Evolutionary conservation across 805 yeast genomes (phyloP), one percentile per base, ranked within the genome.

Genomic region (Hanseniaspora nectarophila): DNA sequence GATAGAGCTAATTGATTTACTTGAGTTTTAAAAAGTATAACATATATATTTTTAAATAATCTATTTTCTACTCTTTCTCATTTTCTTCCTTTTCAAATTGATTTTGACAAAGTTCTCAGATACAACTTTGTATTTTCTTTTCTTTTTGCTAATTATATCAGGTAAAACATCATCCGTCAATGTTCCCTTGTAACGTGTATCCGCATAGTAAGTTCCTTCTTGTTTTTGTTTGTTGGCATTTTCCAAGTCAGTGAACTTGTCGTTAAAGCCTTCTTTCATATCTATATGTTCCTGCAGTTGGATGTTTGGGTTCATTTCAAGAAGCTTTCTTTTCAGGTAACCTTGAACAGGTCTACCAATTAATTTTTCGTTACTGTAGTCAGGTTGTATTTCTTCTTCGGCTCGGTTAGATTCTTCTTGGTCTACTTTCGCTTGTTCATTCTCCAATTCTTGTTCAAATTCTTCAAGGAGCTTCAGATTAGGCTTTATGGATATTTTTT

Each of bases 31-130:
- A n/a, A n/a, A n/a, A n/a, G n/a, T n/a, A n/a, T n/a, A n/a, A n/a
- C n/a, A n/a, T n/a, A n/a, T n/a, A n/a, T n/a, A n/a, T n/a, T n/a
- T n/a, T n/a, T n/a, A n/a, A n/a, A n/a, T n/a, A n/a, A n/a, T n/a
- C 32, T 16, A 44, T 13, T 23, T 45, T 44, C 29, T 45, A n/a
- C 21, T 26, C 8, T 42, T 46, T 29, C 21, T 23, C 15, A 32
- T 29, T 26, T 15, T 61, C 12, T 74, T 72, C 44, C 70, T 74
- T 38, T 76, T 75, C 43, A 79, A 69, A 60, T 76, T 78, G 48
- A 75, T 64, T 53, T 79, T 65, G 57, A 74, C 75, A 64, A 69
- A 79, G 60, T 79, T 79, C 58, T 63, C 67, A 54, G 74, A 75
- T 21, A 71, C 70, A 33, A 59, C 56, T 51, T 60, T 64, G 56